Percentiles rank a stretch among this genome's conserved stretches.
Conservation (phyloP, 225 moss, liverwort and hornwort species). For the Pleurozium schreberi region DNA sequence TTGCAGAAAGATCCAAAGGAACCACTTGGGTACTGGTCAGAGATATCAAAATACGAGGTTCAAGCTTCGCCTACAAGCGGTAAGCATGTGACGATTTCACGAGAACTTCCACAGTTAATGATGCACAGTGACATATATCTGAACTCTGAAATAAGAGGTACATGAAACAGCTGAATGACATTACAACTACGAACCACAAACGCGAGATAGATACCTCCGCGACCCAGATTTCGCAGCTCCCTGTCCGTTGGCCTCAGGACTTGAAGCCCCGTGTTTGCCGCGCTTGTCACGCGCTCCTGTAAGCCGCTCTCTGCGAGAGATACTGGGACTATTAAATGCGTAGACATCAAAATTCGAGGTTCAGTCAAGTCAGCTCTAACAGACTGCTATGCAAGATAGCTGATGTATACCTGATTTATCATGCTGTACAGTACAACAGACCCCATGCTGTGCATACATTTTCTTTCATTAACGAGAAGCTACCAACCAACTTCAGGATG, state of each 20-base stretch:
- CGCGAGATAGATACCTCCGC: slow-evolving; percentile 9
- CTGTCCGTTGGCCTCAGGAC: slow-evolving; percentile 22
- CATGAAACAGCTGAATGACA: neutral
- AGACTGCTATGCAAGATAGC: neutral
- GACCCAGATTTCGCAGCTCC: slow-evolving; percentile 28
- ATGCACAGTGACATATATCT: neutral
- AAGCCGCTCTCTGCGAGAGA: slow-evolving; percentile 17
- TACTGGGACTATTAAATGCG: neutral
- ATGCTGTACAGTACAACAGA: neutral
- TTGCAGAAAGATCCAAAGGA: neutral
- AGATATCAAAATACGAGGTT: neutral
- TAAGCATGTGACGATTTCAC: neutral
- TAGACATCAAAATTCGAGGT: neutral
- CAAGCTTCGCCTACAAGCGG: neutral
- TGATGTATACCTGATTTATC: neutral
- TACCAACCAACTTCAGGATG: neutral
- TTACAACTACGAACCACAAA: neutral
- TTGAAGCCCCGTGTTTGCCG: slow-evolving; percentile 18
- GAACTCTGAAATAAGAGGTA: neutral
- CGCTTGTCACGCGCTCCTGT: slow-evolving; percentile 20
- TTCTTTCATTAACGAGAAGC: neutral
- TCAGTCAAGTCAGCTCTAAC: neutral
- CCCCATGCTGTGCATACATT: neutral
- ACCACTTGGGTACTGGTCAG: neutral
- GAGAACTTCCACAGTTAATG: neutral